These are phyloP conservation scores for Pleurostoma richardsiae DNA, from an alignment of 2,329 filamentous ascomycete species.

Conservation along the genomic window DNA sequence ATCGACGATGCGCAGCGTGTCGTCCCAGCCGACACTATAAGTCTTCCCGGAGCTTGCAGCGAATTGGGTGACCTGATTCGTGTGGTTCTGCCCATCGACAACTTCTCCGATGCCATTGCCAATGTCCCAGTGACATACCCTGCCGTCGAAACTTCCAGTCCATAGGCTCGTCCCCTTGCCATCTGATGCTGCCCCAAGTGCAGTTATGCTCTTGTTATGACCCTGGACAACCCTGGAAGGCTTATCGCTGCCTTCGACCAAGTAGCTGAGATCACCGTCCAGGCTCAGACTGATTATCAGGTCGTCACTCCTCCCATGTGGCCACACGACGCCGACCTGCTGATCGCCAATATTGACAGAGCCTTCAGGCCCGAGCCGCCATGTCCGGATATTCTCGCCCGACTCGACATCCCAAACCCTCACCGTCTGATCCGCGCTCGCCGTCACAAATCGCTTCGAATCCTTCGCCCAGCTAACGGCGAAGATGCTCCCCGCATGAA, in stretches of 20 bases:
- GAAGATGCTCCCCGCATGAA: constrained; percentile 90
- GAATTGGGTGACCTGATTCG: constrained; percentile 80
- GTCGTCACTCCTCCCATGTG: constrained; percentile 73
- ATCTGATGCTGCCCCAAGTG: constrained; percentile 55
- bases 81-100: constrained; percentile 76
- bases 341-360: constrained; percentile 71
- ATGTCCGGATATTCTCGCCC: constrained; percentile 72
- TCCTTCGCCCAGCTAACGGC: constrained; percentile 86
- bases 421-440: constrained; percentile 90
- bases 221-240: constrained; percentile 73
- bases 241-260: constrained; percentile 64
- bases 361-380: constrained; percentile 76
- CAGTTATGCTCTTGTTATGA: constrained; percentile 87
- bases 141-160: constrained; percentile 90
- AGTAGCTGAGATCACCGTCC: constrained; percentile 84
- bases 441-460: constrained; percentile 81
- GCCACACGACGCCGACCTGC: constrained; percentile 92
- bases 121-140: constrained; percentile 80
- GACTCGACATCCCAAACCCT: constrained; percentile 88
- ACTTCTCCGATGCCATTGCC: constrained; percentile 61
- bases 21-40: constrained; percentile 93
- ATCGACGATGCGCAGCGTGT: constrained; percentile 77
- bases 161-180: constrained; percentile 63
- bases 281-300: constrained; percentile 87
- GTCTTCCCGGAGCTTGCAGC: constrained; percentile 56